Conservation (phyloP, 73 alveolate genomes). For the Paramecium sonneborni region DNA sequence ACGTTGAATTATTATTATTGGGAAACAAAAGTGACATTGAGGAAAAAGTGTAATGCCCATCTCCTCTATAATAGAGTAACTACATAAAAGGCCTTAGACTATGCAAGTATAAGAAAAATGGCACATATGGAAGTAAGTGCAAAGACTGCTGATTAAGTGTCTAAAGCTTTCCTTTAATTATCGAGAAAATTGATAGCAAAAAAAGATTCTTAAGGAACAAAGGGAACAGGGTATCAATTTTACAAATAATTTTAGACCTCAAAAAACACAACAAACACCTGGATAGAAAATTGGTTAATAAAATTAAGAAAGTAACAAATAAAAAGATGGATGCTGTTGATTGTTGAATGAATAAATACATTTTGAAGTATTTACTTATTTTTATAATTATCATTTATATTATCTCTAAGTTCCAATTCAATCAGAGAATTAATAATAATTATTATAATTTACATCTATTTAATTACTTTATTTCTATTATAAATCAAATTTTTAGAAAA, state of each 20-base stretch:
- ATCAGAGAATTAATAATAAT: too few relatives aligned
- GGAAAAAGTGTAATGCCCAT: constrained; percentile 3
- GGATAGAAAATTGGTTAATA: neutral
- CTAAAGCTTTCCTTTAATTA: constrained; percentile 50
- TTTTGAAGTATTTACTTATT: neutral
- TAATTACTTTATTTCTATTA: neutral
- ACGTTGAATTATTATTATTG: constrained; percentile 51
- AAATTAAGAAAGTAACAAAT: neutral
- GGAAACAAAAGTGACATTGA: constrained; percentile 67
- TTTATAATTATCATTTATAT: neutral
- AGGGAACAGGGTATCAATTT: constrained; percentile 29
- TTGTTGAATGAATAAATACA: neutral
- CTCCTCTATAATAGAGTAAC: constrained; percentile 41
- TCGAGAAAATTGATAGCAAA: constrained; percentile 53
- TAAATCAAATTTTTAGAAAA: too few relatives aligned
- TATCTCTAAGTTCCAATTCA: neutral
- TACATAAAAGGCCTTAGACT: constrained; percentile 57
- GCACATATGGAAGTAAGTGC: constrained; percentile 61
- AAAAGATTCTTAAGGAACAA: constrained; percentile 43
- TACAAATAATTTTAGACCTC: neutral
- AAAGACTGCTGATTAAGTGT: constrained; percentile 61
- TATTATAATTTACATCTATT: neutral
- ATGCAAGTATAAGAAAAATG: constrained; percentile 56
- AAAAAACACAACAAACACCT: neutral
- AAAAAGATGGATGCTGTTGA: constrained; percentile 2